Conservation (phyloP, 768 basidiomycete genomes). For the Strobilomyces dryophilus region DNA sequence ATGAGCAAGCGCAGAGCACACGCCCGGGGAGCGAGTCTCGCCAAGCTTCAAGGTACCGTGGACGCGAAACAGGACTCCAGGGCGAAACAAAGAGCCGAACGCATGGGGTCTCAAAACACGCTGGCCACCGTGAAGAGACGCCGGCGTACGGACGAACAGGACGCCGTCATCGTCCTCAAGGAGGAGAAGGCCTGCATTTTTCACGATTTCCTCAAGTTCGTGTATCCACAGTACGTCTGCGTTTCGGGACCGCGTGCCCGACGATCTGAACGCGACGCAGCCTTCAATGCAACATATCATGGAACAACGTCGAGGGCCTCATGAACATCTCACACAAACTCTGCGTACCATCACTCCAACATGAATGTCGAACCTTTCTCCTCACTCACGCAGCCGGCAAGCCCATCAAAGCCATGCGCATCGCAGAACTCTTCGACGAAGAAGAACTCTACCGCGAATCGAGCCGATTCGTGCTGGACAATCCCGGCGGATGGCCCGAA, state of each 20-base stretch:
- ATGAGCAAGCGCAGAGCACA: conserved; percentile 29
- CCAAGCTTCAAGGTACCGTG: conserved; percentile 49
- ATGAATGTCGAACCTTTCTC: conserved; percentile 81
- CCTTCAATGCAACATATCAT: conserved; percentile 88
- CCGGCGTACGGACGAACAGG: conserved; percentile 48
- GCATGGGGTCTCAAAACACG: conserved; percentile 27
- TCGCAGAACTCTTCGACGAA: conserved; percentile 87
- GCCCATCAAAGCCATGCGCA: conserved; percentile 89
- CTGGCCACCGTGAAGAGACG: conserved; percentile 41
- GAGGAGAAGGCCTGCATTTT: conserved; percentile 89
- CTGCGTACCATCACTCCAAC: conserved; percentile 75
- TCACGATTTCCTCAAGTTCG: conserved; percentile 90
- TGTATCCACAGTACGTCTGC: conserved; percentile 81
- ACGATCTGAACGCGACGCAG: conserved; percentile 32
- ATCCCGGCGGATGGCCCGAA: conserved; percentile 81
- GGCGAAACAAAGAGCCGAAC: conserved; percentile 18
- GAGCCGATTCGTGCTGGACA: conserved; percentile 88
- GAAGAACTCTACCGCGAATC: conserved; percentile 89
- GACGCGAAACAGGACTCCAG: conserved; percentile 22
- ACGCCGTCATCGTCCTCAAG: conserved; percentile 84
- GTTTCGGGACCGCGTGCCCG: background rate
- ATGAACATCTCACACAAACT: conserved; percentile 91
- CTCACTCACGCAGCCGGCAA: conserved; percentile 89
- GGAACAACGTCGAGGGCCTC: conserved; percentile 90
- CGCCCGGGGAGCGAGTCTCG: conserved; percentile 51